A percentile compares a stretch with the other conserved stretches of the same genome.
phyloP scores from a whole-genome alignment of 495 filamentous ascomycete species.

The Aspergillus carlsbadensis region DNA sequence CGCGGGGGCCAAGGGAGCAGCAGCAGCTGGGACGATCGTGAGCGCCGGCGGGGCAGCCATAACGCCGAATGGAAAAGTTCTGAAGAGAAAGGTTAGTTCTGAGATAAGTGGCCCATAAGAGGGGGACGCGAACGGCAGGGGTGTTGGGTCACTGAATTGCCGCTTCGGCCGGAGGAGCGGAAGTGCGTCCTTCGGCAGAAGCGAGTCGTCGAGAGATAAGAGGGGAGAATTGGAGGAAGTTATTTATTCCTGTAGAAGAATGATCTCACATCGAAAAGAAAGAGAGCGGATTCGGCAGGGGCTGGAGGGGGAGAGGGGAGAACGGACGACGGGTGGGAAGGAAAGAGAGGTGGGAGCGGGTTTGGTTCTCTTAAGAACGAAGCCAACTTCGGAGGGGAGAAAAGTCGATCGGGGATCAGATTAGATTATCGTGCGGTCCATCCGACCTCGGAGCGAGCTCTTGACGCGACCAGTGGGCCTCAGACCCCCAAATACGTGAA shows the following conservation, averaged over 20 bases:
- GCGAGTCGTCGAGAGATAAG: constrained; percentile 27
- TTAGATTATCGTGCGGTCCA: constrained; percentile 35
- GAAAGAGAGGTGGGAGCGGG: constrained; percentile 12
- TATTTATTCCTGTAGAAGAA: background rate
- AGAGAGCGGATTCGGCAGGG: background rate
- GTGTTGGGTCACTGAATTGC: constrained; percentile 19
- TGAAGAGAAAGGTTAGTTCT: constrained; percentile 2
- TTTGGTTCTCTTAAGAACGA: constrained; percentile 9
- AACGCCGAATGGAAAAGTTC: background rate
- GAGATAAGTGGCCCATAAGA: background rate
- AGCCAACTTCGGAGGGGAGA: constrained; percentile 19
- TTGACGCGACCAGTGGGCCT: background rate
- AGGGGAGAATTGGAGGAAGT: background rate
- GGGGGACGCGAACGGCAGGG: constrained; percentile 13
- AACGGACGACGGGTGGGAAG: background rate
- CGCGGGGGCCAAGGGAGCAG: constrained; percentile 36
- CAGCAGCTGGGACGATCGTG: constrained; percentile 23
- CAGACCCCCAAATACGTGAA: background rate
- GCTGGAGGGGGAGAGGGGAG: background rate
- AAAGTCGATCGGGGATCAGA: constrained; percentile 48
- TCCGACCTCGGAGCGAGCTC: constrained; percentile 27
- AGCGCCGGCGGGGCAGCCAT: constrained; percentile 37
- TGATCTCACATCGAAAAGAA: background rate
- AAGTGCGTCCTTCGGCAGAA: constrained; percentile 37
- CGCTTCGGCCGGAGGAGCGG: constrained; percentile 43